These are phyloP conservation scores for Paramecium primaurelia DNA, from an alignment of 73 alveolate species.

Conservation along the genomic window DNA sequence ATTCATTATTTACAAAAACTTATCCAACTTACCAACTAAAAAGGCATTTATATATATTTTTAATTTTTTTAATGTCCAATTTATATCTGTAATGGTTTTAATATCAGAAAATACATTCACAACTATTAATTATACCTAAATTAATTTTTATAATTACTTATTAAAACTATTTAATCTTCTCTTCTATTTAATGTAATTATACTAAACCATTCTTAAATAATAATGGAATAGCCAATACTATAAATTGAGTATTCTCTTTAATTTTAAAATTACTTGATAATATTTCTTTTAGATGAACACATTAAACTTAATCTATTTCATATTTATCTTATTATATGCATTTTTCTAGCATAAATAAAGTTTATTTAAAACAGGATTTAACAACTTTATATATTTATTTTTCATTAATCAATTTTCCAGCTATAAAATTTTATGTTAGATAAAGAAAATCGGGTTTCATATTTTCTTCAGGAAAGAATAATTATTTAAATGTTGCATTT, in stretches of 20 bases:
- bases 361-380: not conserved
- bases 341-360: not conserved
- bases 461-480: conserved; percentile 36
- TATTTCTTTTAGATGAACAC: not conserved
- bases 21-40: not conserved
- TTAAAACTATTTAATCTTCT: not conserved
- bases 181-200: not conserved
- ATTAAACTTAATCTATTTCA: not conserved
- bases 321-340: not conserved
- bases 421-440: not conserved
- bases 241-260: not conserved
- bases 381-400: not conserved
- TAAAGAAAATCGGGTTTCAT: conserved; percentile 1
- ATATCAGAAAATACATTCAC: conserved; percentile 4
- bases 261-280: not conserved
- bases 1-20: not conserved
- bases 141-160: not conserved
- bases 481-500: not conserved
- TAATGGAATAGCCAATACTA: not conserved
- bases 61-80: not conserved
- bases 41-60: not conserved
- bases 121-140: not conserved
- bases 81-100: not conserved
- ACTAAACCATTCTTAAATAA: not conserved
- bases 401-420: not conserved